Conservation (phyloP, 1,284 basidiomycete species). For the Sutorius eximius region DNA sequence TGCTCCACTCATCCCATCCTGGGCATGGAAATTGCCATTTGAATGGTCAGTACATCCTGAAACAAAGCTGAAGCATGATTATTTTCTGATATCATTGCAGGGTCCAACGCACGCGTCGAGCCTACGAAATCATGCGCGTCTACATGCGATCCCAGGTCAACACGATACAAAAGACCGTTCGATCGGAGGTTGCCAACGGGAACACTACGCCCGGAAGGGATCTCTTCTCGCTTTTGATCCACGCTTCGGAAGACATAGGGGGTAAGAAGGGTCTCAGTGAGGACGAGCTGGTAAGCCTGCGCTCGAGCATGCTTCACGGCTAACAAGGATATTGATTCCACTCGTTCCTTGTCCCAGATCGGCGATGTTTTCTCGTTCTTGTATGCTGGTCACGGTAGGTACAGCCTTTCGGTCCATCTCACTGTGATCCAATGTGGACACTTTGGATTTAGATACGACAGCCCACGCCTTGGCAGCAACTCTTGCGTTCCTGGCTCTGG, state of each 20-base stretch:
- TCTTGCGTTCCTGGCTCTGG: constrained; percentile 37
- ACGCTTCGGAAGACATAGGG: constrained; percentile 45
- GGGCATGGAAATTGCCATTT: not conserved
- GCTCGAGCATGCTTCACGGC: not conserved
- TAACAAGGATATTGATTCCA: not conserved
- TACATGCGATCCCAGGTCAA: constrained; percentile 45
- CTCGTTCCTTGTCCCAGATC: constrained; percentile 37
- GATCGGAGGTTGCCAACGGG: constrained; percentile 14
- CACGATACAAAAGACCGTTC: constrained; percentile 39
- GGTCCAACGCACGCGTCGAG: constrained; percentile 23
- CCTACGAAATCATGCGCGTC: constrained; percentile 28
- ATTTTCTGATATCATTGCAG: constrained; percentile 19
- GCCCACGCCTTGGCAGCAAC: constrained; percentile 48
- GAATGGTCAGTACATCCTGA: not conserved
- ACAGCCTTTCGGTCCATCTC: not conserved
- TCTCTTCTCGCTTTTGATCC: constrained; percentile 49
- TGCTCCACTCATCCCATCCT: constrained; percentile 32
- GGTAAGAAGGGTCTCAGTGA: constrained; percentile 46
- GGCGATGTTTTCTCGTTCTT: constrained; percentile 53
- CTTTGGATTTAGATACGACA: constrained; percentile 44
- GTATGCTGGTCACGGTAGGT: constrained; percentile 55
- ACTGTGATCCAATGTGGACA: not conserved
- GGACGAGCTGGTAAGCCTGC: constrained; percentile 44
- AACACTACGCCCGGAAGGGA: constrained; percentile 30
- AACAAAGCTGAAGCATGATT: constrained; percentile 27